Evolutionary conservation across 306 rosid genomes (phyloP), one percentile per base, ranked within the genome.

Genomic region (Vigna mungo): DNA sequence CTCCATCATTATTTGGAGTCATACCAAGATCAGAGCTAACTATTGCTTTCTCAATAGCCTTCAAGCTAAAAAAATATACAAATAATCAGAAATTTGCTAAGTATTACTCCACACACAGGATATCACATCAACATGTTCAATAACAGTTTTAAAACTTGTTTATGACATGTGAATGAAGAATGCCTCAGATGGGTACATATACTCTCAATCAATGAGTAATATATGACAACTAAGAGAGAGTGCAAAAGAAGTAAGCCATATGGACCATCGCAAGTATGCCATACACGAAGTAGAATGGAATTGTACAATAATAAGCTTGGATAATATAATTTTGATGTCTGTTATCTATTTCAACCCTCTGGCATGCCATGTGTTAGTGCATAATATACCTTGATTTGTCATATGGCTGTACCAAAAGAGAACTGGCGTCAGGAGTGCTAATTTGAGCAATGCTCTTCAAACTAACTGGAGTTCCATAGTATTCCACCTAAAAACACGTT

Each of bases 1-100:
- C 98, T 73, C 99, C 99, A 73, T 95, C 98, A 55, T 95, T 95
- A 80, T 92, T 95, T 59, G 99, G 99, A 69, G 99, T 92, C 94
- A 95, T 47, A 66, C 97, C 94, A 77, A 96, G 84, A 89, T 89
- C 72, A 85, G 99, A 96, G 83, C 69, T 83, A 69, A 92, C 97
- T 65, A 96, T 89, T 73, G 99, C 97, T 87, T 96, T 96, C 91
- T 95, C 99, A 58, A 96, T 96, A 58, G 87, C 80, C 86, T 96
- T 96, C 85, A 96, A 87, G 87, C 99, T 96, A 82, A 76, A 83
- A 82, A 23, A 72, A 69, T 2, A 77, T 46, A 78, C 37, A 6
- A 77, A 86, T 48, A 37, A 18, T 71, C 68, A 80, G 76, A 30
- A 72, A 58, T 78, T 75, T 25, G 59, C 62, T 71, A 21, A 76